phyloP scores from a whole-genome alignment of 148 eudicot species.

The Mesembryanthemum crystallinum region DNA sequence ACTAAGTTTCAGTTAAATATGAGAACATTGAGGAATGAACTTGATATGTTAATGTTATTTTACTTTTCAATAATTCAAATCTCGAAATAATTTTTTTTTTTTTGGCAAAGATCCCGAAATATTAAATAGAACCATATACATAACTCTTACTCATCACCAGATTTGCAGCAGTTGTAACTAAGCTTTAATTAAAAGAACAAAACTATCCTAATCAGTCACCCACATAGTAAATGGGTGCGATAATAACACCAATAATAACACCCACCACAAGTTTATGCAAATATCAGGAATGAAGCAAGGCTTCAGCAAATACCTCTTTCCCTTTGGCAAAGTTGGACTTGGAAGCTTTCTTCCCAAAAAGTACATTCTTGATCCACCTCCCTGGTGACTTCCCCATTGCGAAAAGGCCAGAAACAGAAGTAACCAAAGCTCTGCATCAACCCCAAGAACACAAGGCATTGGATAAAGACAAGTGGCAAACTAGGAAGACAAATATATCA shows the following conservation, averaged over 20 bases:
- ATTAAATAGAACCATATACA: neutral
- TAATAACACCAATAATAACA: neutral
- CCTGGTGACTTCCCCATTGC: conserved; percentile 94
- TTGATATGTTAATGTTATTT: neutral
- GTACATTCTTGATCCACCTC: conserved; percentile 87
- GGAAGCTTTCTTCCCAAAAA: conserved; percentile 80
- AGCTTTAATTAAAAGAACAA: neutral
- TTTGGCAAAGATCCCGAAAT: neutral
- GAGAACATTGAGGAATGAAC: neutral
- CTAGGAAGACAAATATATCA: neutral
- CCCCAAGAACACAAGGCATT: neutral
- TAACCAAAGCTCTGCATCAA: conserved; percentile 29
- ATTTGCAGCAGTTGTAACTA: neutral
- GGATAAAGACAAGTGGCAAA: conserved; percentile 10
- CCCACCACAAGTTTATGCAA: neutral
- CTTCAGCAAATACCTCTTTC: conserved; percentile 36
- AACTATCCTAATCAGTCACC: neutral
- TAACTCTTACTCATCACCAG: neutral
- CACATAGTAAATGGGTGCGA: neutral
- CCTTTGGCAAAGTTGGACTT: conserved; percentile 59
- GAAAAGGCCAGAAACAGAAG: conserved; percentile 19
- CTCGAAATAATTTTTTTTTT: too few species aligned
- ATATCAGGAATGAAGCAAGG: neutral
- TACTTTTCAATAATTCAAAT: neutral
- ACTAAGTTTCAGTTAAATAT: neutral